phyloP scores from a whole-genome alignment of 2,329 filamentous ascomycete genomes.

The Hortaea werneckii region DNA sequence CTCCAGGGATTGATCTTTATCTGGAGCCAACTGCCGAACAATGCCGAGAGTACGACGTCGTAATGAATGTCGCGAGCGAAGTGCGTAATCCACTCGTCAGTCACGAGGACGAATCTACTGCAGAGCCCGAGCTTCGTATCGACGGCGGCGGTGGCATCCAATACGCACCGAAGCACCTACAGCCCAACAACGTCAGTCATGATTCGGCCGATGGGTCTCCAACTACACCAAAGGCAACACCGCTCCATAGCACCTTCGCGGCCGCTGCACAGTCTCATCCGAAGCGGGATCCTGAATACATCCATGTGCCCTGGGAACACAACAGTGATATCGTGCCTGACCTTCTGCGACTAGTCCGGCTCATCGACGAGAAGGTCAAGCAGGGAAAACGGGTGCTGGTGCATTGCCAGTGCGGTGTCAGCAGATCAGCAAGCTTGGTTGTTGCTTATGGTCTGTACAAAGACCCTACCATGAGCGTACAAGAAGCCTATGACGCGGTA shows the following conservation, averaged over 20 bases:
- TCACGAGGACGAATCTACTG: background rate
- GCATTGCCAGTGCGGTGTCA: conserved; percentile 79
- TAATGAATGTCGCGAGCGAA: conserved; percentile 77
- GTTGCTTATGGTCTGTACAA: conserved; percentile 78
- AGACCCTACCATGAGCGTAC: conserved; percentile 65
- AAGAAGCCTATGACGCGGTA: conserved; percentile 72
- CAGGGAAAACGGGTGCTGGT: conserved; percentile 70
- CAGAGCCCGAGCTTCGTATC: conserved; percentile 23
- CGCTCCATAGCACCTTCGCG: conserved; percentile 23
- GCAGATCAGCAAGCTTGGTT: conserved; percentile 73
- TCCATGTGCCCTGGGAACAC: conserved; percentile 81
- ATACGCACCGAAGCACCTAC: conserved; percentile 20
- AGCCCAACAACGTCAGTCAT: background rate
- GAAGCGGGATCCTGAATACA: conserved; percentile 60
- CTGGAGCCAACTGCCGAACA: conserved; percentile 70
- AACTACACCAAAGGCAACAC: conserved; percentile 45
- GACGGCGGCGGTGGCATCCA: conserved; percentile 25
- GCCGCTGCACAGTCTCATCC: conserved; percentile 18
- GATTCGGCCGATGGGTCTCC: conserved; percentile 27
- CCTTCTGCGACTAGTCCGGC: conserved; percentile 62
- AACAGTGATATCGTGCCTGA: conserved; percentile 77
- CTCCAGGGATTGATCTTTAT: conserved; percentile 67
- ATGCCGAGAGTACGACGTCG: conserved; percentile 66
- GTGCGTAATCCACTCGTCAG: conserved; percentile 62
- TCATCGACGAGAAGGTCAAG: conserved; percentile 61